These are phyloP conservation scores for Pisolithus thermaeus DNA, from an alignment of 1,284 basidiomycete genomes.

Conservation along the genomic window DNA sequence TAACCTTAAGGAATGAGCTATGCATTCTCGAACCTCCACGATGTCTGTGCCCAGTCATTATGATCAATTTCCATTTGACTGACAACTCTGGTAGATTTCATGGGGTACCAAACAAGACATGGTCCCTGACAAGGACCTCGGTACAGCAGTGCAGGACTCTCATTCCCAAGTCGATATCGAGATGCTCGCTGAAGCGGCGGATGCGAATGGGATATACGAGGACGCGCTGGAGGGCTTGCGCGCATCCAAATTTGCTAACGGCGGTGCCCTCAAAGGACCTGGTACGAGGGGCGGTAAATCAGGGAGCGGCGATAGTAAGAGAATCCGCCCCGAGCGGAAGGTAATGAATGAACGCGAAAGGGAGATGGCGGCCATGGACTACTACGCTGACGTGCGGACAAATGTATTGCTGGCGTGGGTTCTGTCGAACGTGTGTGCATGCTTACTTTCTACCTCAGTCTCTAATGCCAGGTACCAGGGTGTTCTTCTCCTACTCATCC, in stretches of 20 bases:
- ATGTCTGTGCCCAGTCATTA: slow-evolving; percentile 36
- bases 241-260: slow-evolving; percentile 52
- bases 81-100: slow-evolving; percentile 50
- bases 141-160: slow-evolving; percentile 72
- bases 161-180: slow-evolving; percentile 86
- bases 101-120: slow-evolving; percentile 90
- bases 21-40: slow-evolving; percentile 79
- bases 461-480: slow-evolving; percentile 41
- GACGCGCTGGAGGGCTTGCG: slow-evolving; percentile 82
- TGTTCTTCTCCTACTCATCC: slow-evolving; percentile 66
- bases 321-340: slow-evolving; percentile 20
- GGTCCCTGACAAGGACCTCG: slow-evolving; percentile 67
- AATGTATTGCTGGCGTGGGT: slow-evolving; percentile 88
- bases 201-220: slow-evolving; percentile 86
- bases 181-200: slow-evolving; percentile 79
- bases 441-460: not conserved
- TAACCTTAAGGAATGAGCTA: slow-evolving; percentile 40
- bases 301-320: slow-evolving; percentile 5
- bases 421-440: slow-evolving; percentile 64
- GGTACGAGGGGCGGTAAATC: slow-evolving; percentile 6
- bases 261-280: slow-evolving; percentile 5
- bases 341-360: slow-evolving; percentile 46
- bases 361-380: slow-evolving; percentile 78
- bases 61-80: not conserved
- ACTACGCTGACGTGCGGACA: slow-evolving; percentile 87